Evolutionary conservation across 257 asterid species (phyloP).

Genomic region (Fraxinus quadrangulata): DNA sequence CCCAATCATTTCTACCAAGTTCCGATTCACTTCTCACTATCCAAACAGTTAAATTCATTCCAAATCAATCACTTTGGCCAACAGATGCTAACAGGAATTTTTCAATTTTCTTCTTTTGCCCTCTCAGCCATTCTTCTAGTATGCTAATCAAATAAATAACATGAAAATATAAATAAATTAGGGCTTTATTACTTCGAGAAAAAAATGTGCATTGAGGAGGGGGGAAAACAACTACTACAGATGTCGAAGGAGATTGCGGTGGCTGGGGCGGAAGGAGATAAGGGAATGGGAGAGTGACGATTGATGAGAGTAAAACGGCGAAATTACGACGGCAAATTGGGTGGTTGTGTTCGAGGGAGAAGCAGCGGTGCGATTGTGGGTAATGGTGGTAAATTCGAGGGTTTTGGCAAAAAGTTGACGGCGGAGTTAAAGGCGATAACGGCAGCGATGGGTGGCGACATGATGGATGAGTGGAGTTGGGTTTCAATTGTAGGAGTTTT

Average conservation of each 20-base stretch:
- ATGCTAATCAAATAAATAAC: slow-evolving; percentile 56
- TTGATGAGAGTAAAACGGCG: slow-evolving; percentile 52
- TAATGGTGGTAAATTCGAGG: slow-evolving; percentile 22
- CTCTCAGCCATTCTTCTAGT: slow-evolving; percentile 50
- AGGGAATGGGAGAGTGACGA: slow-evolving; percentile 36
- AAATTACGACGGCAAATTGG: slow-evolving; percentile 55
- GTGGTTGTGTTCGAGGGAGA: slow-evolving; percentile 15
- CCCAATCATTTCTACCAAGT: slow-evolving; percentile 50
- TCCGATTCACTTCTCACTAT: slow-evolving; percentile 58
- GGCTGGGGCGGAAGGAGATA: slow-evolving; percentile 40
- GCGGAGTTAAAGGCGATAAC: slow-evolving; percentile 30
- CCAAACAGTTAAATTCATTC: slow-evolving; percentile 23
- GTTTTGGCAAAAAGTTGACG: slow-evolving; percentile 28
- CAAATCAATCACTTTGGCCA: neutral
- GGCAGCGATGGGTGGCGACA: slow-evolving; percentile 42
- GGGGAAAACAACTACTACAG: slow-evolving; percentile 37
- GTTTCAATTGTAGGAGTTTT: neutral
- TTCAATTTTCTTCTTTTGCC: slow-evolving; percentile 35
- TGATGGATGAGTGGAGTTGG: slow-evolving; percentile 34
- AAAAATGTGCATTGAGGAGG: slow-evolving; percentile 1
- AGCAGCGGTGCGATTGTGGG: neutral
- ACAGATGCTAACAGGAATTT: slow-evolving; percentile 74
- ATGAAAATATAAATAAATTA: neutral
- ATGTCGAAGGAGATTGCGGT: slow-evolving; percentile 72
- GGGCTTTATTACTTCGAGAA: neutral